phyloP scores from a whole-genome alignment of 2,329 filamentous ascomycete genomes.

The Colletotrichum theobromicola region DNA sequence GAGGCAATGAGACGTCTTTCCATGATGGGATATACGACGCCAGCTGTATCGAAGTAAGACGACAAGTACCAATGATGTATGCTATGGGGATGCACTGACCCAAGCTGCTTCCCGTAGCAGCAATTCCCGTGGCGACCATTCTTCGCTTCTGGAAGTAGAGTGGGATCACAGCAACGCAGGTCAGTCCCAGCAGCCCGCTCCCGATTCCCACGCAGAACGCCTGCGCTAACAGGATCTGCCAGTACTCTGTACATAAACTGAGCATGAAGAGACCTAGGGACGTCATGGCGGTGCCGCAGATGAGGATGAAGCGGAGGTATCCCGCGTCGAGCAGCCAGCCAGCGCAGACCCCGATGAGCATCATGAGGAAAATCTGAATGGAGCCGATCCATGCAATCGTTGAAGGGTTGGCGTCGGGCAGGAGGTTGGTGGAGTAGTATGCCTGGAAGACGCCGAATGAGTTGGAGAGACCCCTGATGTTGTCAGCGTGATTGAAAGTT shows the following conservation, averaged over 20 bases:
- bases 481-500: background rate
- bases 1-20: constrained; percentile 3
- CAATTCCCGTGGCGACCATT: constrained; percentile 37
- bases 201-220: constrained; percentile 51
- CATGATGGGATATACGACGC: constrained; percentile 11
- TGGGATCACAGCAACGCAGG: constrained; percentile 36
- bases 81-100: constrained; percentile 22
- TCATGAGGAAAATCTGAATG: constrained; percentile 50
- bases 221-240: constrained; percentile 50
- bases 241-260: constrained; percentile 42
- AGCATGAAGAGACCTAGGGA: constrained; percentile 53
- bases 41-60: background rate
- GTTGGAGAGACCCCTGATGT: constrained; percentile 41
- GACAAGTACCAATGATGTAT: background rate
- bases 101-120: constrained; percentile 33
- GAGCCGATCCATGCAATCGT: constrained; percentile 51
- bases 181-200: constrained; percentile 43
- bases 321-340: constrained; percentile 55
- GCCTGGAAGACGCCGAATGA: constrained; percentile 61
- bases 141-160: constrained; percentile 34
- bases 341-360: constrained; percentile 43
- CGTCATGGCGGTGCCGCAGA: constrained; percentile 43
- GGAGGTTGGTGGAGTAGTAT: constrained; percentile 47
- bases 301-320: constrained; percentile 44
- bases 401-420: background rate